Conservation (phyloP, 2,329 filamentous ascomycete genomes). For the Venturia asperata region DNA sequence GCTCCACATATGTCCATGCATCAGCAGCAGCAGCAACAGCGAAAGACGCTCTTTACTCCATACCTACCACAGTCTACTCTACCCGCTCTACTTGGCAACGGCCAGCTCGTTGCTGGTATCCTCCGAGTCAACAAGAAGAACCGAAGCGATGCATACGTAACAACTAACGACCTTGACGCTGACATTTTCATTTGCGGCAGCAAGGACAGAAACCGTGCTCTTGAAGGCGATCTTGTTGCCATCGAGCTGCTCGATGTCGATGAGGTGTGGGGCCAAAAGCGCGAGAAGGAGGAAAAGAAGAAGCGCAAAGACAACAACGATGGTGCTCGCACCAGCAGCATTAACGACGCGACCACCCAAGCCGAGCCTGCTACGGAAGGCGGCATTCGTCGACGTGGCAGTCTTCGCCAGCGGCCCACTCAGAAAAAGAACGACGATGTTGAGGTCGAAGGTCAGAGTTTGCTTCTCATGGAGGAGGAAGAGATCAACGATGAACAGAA, state of each 20-base stretch:
- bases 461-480: conserved; percentile 94
- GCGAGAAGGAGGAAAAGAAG: conserved; percentile 99
- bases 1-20: conserved; percentile 53
- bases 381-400: conserved; percentile 84
- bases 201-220: conserved; percentile 94
- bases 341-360: conserved; percentile 53
- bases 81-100: conserved; percentile 81
- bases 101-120: conserved; percentile 91
- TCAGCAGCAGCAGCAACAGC: conserved; percentile 65
- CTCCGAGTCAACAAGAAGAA: conserved; percentile 99
- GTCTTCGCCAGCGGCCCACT: conserved; percentile 89
- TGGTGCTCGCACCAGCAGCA: conserved; percentile 75
- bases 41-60: conserved; percentile 97
- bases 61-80: conserved; percentile 93
- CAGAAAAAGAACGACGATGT: conserved; percentile 99
- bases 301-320: conserved; percentile 93
- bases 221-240: conserved; percentile 92
- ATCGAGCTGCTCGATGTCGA: conserved; percentile 95
- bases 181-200: conserved; percentile 99
- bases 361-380: conserved; percentile 64
- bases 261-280: conserved; percentile 97
- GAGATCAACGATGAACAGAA: conserved; percentile 99
- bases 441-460: conserved; percentile 94
- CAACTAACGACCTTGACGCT: conserved; percentile 87
- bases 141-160: conserved; percentile 95